Evolutionary conservation across 2,329 filamentous ascomycete genomes (phyloP), one percentile per base, ranked within the genome.

Genomic region (Aspergillus sp.): DNA sequence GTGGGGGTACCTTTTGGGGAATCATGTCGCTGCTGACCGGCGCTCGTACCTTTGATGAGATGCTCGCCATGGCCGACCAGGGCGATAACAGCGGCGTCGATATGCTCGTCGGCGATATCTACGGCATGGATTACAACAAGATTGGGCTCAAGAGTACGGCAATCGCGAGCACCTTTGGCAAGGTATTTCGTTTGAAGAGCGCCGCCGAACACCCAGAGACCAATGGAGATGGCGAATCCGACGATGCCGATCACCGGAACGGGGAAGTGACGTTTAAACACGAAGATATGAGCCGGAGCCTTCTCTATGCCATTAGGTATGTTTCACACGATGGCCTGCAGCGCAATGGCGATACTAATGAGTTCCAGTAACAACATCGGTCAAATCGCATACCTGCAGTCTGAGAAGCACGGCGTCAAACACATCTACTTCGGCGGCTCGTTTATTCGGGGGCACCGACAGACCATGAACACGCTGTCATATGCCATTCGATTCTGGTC

Each of bases 401-500:
- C 90, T 5, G 92, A 96, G 70, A 94, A 96, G 67, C 93, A 99
- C 74, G 83, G 87, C 43, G 79, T 97, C 22, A 88, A 89, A 57
- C 86, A 93, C 66, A 97, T 99, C 55, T 99, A 99, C 76, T 99
- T 99, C 72, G 94, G 94, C 19, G 94, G 94, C 20, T 94, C 89
- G 6, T 99, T 97, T 69, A 97, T 99, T 67, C 86, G 94, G 40
- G 94, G 94, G 38, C 94, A 99, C 71, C 85, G 89, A 14, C 94
- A 97, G 75, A 99, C 94, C 11, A 99, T 99, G 84, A 95, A 97
- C 72, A 97, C 94, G 0, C 79, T 99, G 9, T 92, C 88, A 50
- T 99, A 96, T 67, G 94, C 93, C 67, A 96, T 99, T 74, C 90
- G 90, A 62, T 99, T 97, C 75, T 99, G 94, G 94, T 91, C 88